Evolutionary conservation across 305 asterid species (phyloP).

Genomic region (Fraxinus ornus): DNA sequence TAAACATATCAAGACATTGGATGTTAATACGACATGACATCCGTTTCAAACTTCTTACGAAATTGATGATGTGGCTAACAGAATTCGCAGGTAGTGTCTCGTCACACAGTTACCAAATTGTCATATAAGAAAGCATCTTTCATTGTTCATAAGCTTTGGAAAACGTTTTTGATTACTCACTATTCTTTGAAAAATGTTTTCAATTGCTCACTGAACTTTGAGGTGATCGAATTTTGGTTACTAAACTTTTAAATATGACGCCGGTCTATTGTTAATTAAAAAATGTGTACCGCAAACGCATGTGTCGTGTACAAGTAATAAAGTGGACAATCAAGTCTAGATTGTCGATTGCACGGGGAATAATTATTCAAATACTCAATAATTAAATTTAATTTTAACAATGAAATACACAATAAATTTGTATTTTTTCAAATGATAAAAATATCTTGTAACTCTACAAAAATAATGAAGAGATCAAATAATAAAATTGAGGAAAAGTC

Average conservation of each 20-base stretch:
- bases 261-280: too few relatives aligned
- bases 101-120: background rate
- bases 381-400: too few relatives aligned
- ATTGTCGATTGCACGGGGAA: background rate
- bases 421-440: too few relatives aligned
- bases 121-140: too few relatives aligned
- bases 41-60: background rate
- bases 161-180: background rate
- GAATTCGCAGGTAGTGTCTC: background rate
- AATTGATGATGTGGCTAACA: background rate
- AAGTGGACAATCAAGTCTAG: background rate
- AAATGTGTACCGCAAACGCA: too few relatives aligned
- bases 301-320: too few relatives aligned
- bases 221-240: background rate
- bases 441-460: background rate
- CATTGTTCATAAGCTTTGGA: background rate
- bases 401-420: background rate
- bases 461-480: background rate
- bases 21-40: background rate
- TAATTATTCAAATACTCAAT: background rate
- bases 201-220: background rate
- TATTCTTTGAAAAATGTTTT: background rate
- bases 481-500: background rate
- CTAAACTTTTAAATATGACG: too few relatives aligned
- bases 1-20: background rate